Evolutionary conservation across 2,329 filamentous ascomycete genomes (phyloP), one percentile per base, ranked within the genome.

Genomic region (Fusarium austroafricanum): DNA sequence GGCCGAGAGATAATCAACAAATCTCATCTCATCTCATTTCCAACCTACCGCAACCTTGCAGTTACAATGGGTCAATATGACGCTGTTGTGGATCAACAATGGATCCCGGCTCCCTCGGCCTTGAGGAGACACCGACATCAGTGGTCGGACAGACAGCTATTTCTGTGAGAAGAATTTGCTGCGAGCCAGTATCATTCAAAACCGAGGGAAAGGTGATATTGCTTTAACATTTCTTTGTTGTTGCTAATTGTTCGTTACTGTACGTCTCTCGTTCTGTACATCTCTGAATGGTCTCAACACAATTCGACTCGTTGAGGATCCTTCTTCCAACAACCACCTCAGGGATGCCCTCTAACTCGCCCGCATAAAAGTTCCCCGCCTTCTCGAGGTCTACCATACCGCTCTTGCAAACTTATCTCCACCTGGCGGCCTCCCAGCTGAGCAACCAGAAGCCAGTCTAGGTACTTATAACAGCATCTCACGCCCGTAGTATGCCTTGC

Each of bases 61-160:
- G 46, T 54, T 70, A 38, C 45, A 61, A 61, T 70, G 66, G 66
- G 57, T 57, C 61, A 42, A 46, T 29, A 70, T 63, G 66, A 70
- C 66, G 61, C 61, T 23, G 66, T 26, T 70, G 66, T 69, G 66
- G 66, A 67, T 66, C 37, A 59, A 42, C 42, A 57, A 66, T 70
- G 66, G 66, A 67, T 51, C 66, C 56, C 39, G 58, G 66, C 49
- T 44, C 40, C 43, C 56, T 61, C 66, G 56, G 52, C 45, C 14
- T 53, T 42, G n/a, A 20, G 28, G 55, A 47, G 18, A 45, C 28
- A 58, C 38, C 47, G 23, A 67, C 42, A 33, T 33, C 61, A 63
- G 33, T 51, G 58, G 49, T 47, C 37, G 38, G 40, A 20, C 15
- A 18, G 31, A 53, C 17, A 45, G 39, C 40, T 39, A 10, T 39